Evolutionary conservation across 441 rosid species (phyloP).

Genomic region (Daphne laureola): DNA sequence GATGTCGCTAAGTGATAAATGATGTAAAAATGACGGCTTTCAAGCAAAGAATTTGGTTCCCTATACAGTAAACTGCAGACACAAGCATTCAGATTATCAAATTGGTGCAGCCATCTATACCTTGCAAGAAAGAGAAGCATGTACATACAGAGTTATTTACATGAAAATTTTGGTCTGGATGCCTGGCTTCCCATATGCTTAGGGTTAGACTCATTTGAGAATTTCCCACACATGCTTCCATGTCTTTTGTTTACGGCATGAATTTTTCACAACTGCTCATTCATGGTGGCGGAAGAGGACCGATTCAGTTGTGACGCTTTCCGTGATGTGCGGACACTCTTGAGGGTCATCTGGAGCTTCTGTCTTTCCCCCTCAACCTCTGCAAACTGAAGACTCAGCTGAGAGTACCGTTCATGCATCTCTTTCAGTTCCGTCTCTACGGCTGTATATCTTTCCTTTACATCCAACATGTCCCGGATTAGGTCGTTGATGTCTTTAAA

Average conservation of each 20-base stretch:
- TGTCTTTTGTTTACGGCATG: too few species aligned
- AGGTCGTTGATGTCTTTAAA: slow-evolving; percentile 92
- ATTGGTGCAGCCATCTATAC: slow-evolving; percentile 24
- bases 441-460: slow-evolving; percentile 55
- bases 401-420: slow-evolving; percentile 78
- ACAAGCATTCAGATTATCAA: slow-evolving; percentile 13
- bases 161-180: slow-evolving; percentile 23
- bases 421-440: slow-evolving; percentile 67
- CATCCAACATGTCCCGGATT: slow-evolving; percentile 79
- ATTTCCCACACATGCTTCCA: slow-evolving; percentile 6
- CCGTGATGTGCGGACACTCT: slow-evolving; percentile 72
- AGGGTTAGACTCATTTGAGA: slow-evolving; percentile 7
- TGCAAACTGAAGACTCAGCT: slow-evolving; percentile 74
- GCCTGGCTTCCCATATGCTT: slow-evolving; percentile 15
- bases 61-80: slow-evolving; percentile 32
- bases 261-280: slow-evolving; percentile 37
- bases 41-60: slow-evolving; percentile 29
- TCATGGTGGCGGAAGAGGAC: slow-evolving; percentile 45
- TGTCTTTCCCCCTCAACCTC: slow-evolving; percentile 86
- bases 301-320: slow-evolving; percentile 38
- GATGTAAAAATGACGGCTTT: slow-evolving; percentile 15
- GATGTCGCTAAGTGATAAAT: too few species aligned
- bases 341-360: slow-evolving; percentile 81
- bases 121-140: slow-evolving; percentile 19
- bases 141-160: slow-evolving; percentile 33